Base-by-base conservation (phyloP, 2,329 filamentous ascomycete species). In the Gnomoniopsis smithogilvyi region DNA sequence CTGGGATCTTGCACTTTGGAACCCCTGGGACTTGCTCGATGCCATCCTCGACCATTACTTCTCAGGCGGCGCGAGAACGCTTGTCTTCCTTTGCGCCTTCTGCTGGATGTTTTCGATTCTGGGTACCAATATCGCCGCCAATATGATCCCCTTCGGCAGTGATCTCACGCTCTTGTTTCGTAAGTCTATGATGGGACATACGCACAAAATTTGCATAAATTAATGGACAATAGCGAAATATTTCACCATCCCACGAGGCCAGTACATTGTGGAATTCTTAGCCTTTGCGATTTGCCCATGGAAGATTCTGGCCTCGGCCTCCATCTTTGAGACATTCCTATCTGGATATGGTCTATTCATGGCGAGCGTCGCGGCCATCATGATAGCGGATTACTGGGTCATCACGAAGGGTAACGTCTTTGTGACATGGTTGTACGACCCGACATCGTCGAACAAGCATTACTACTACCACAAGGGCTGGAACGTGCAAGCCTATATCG, bases 131-230 rank as follows among this genome's bases (percentile, higher is more conserved):
- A 64, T 68, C 11, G 64, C 63, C 14, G 67, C 69, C n/a, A 72
- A 75, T 38, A 72, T 73, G 52, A 73, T 72, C 3, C 68, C 75
- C 22, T 75, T 76, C 62, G 68, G 76, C 24, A 67, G 65, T 8
- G 73, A 74, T 21, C 67, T 70, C n/a, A 68, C 68, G 50, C 71
- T 71, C 67, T 59, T 69, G 2, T 67, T 74, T 15, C 68, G n/a
- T n/a, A n/a, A n/a, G n/a, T n/a, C n/a, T n/a, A n/a, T n/a, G n/a
- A n/a, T n/a, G n/a, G n/a, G n/a, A n/a, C n/a, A n/a, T n/a, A n/a
- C n/a, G n/a, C n/a, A n/a, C n/a, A n/a, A n/a, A n/a, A n/a, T n/a
- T n/a, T n/a, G n/a, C n/a, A n/a, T n/a, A n/a, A n/a, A n/a, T n/a
- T n/a, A n/a, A n/a, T n/a, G n/a, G n/a, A n/a, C n/a, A n/a, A n/a